phyloP scores from a whole-genome alignment of 2,329 filamentous ascomycete genomes.

The Fusarium nanum region DNA sequence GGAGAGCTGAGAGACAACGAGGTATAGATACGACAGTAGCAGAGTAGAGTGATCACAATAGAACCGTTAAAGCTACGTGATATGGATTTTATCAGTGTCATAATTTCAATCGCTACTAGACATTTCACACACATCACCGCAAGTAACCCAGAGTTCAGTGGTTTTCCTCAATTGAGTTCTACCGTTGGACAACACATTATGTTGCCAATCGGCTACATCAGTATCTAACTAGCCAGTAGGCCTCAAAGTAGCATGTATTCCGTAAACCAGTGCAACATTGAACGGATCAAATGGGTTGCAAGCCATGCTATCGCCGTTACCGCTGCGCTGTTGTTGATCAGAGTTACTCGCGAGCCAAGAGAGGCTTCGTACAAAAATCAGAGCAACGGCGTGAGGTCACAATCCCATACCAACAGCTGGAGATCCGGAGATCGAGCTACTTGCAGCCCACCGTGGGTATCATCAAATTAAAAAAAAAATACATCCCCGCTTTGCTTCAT shows the following conservation, averaged over 20 bases:
- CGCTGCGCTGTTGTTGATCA: background rate
- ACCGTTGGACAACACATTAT: background rate
- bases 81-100: background rate
- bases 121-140: background rate
- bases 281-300: background rate
- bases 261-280: background rate
- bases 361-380: background rate
- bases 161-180: slow-evolving; percentile 3
- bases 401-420: background rate
- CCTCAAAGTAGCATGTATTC: background rate
- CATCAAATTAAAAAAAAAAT: slow-evolving; percentile 1
- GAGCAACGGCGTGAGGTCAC: background rate
- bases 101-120: background rate
- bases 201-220: slow-evolving; percentile 4
- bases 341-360: background rate
- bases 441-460: slow-evolving; percentile 13
- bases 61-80: background rate
- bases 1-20: background rate
- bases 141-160: background rate
- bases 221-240: background rate
- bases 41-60: background rate
- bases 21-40: background rate
- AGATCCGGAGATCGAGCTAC: background rate
- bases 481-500: background rate
- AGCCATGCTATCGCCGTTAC: background rate